Conservation (phyloP, 805 yeast genomes). For the Kazachstania viticola region DNA sequence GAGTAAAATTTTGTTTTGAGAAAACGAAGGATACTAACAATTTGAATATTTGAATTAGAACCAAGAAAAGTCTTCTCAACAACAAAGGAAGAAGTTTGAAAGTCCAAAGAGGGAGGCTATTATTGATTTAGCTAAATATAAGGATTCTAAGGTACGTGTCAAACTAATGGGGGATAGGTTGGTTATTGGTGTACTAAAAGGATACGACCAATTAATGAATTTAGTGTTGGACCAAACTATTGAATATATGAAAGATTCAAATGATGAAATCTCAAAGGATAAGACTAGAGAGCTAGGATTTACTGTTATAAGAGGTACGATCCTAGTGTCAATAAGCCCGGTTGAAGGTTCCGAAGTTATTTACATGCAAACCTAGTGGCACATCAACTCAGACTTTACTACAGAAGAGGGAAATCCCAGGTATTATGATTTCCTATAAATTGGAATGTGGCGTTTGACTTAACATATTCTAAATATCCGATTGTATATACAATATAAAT, state of each 20-base stretch:
- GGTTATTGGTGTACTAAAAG: conserved; percentile 70
- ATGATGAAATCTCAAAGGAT: conserved; percentile 50
- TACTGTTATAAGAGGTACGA: conserved; percentile 80
- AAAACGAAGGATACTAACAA: too few species aligned
- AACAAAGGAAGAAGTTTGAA: conserved; percentile 34
- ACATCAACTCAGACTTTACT: too few species aligned
- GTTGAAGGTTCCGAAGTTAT: conserved; percentile 25
- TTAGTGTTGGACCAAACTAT: conserved; percentile 59
- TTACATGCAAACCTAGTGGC: conserved; percentile 17
- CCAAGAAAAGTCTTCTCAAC: conserved; percentile 14
- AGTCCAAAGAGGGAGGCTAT: conserved; percentile 89
- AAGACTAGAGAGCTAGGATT: conserved; percentile 60
- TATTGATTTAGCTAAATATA: conserved; percentile 64
- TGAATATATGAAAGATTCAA: conserved; percentile 55
- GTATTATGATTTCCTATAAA: not conserved
- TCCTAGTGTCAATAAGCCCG: conserved; percentile 37
- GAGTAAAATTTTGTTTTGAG: too few species aligned
- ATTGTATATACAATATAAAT: too few species aligned
- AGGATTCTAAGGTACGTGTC: conserved; percentile 62
- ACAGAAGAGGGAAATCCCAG: too few species aligned
- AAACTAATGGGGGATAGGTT: conserved; percentile 80
- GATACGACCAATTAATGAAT: conserved; percentile 74
- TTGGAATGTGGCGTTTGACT: not conserved
- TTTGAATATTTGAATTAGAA: conserved; percentile 4
- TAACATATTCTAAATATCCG: too few species aligned